Evolutionary conservation across 139 green algal species (phyloP), one percentile per base, ranked within the genome.

Genomic region (Edaphochlamys debaryana): DNA sequence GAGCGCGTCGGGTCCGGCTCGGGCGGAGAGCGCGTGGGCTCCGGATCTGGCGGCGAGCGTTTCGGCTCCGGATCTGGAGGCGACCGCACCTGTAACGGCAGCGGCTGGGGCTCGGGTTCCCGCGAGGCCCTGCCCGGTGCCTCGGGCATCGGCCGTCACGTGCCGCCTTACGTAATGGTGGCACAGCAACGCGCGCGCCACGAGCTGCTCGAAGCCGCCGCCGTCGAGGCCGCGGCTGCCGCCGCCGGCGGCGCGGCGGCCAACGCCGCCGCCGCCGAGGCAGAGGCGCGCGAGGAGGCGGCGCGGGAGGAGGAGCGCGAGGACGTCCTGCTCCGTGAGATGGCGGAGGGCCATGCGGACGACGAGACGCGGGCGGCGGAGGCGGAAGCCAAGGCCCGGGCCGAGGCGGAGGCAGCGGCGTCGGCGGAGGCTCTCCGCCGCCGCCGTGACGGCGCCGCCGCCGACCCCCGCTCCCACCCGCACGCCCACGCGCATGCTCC

Each of bases 51-150:
- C n/a, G n/a, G n/a, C n/a, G n/a, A n/a, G n/a, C n/a, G n/a, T n/a
- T n/a, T n/a, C n/a, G n/a, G n/a, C 25, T 79, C 69, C 54, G 54
- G 68, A 23, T 85, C 67, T 0, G 76, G 30, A 25, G 63, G 30
- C n/a, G 76, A 13, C n/a, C 8, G 38, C 11, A 17, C 9, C 60
- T 25, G 60, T 7, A 67, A 38, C 60, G 8, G 8, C 30, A 38
- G 60, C 60, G n/a, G 60, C 60, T 23, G 56, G 3, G 63, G 63
- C 63, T 63, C 56, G 17, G 56, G 23, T 6, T 30, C 36, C 15
- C 34, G 34, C 9, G 64, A 69, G 13, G 34, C 34, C 7, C 15
- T 69, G 64, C 64, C 34, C 9, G 64, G 64, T 36, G 64, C 64
- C 27, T 69, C 64, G 13, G 64, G 64, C 34, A 69, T 69, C 17